Conservation (phyloP, 2,329 filamentous ascomycete species). For the Penicillium sp. region DNA sequence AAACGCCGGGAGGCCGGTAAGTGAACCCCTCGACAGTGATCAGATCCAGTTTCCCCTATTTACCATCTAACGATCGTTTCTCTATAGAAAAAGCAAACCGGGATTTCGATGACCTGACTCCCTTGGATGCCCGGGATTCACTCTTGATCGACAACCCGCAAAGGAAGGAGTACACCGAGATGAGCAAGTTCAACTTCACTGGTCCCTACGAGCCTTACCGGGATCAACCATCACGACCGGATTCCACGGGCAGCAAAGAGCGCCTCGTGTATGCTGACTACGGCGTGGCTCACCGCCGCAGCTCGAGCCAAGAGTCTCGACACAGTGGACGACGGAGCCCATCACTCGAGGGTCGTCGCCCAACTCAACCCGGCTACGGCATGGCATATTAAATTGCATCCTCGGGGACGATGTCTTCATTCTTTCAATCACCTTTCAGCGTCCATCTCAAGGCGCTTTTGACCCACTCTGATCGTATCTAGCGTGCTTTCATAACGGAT, state of each 20-base stretch:
- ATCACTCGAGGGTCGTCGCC: constrained; percentile 30
- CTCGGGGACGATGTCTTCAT: constrained; percentile 9
- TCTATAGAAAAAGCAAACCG: constrained; percentile 65
- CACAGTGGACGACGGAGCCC: constrained; percentile 22
- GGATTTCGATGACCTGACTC: constrained; percentile 75
- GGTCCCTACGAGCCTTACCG: constrained; percentile 39
- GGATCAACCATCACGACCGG: constrained; percentile 28
- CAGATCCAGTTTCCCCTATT: background rate
- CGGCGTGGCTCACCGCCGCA: constrained; percentile 26
- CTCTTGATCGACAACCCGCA: constrained; percentile 63
- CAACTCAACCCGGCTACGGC: constrained; percentile 31
- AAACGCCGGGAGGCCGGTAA: constrained; percentile 84
- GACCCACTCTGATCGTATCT: constrained; percentile 13
- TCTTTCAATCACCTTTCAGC: constrained; percentile 1
- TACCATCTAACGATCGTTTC: constrained; percentile 8
- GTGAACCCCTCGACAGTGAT: constrained; percentile 23
- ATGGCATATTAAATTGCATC: constrained; percentile 27
- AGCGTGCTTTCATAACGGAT: constrained; percentile 19
- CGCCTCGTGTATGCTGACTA: constrained; percentile 30
- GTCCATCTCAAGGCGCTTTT: background rate
- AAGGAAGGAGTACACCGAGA: constrained; percentile 30
- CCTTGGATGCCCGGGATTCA: constrained; percentile 65
- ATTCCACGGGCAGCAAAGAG: constrained; percentile 32
- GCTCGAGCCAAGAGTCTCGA: constrained; percentile 23
- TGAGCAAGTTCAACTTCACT: constrained; percentile 40